Percentiles rank a stretch among this genome's conserved stretches.
Conservation (phyloP, 2,329 filamentous ascomycete genomes). For the Botrytis fabae region DNA sequence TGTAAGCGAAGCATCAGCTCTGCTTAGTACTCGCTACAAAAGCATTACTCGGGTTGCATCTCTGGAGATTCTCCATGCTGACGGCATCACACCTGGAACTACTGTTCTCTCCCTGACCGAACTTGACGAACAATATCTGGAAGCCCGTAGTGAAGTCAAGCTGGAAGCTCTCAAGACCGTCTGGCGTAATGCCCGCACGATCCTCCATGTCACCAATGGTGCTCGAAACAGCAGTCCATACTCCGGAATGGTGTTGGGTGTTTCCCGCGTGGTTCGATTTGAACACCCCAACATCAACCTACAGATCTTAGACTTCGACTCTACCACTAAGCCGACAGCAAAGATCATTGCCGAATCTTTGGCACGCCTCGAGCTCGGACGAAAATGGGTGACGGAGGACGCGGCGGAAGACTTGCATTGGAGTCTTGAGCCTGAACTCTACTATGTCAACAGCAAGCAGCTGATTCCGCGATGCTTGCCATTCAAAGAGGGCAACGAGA, state of each 20-base stretch:
- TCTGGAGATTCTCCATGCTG: no score
- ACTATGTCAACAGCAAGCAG: slow-evolving; percentile 9
- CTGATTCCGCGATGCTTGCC: slow-evolving; percentile 4
- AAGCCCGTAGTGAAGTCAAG: no score
- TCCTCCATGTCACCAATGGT: no score
- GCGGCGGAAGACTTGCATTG: no score
- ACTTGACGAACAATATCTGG: no score
- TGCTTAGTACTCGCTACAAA: no score
- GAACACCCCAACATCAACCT: slow-evolving; percentile 28
- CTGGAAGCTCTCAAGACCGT: neutral
- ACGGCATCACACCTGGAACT: no score
- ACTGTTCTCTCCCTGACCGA: no score
- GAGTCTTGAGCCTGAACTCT: slow-evolving; percentile 29
- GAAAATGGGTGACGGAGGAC: neutral
- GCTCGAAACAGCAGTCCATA: slow-evolving; percentile 27
- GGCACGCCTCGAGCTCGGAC: slow-evolving; percentile 21
- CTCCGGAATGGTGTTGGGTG: slow-evolving; percentile 24
- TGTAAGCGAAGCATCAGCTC: no score
- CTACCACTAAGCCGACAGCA: neutral
- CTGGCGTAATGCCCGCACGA: no score
- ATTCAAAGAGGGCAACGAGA: neutral
- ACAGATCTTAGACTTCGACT: slow-evolving; percentile 29
- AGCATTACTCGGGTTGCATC: no score
- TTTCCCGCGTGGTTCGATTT: slow-evolving; percentile 19
- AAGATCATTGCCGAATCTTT: slow-evolving; percentile 24